Base-by-base conservation (phyloP, 352 stramenopile genomes). In the Sclerospora graminicola region DNA sequence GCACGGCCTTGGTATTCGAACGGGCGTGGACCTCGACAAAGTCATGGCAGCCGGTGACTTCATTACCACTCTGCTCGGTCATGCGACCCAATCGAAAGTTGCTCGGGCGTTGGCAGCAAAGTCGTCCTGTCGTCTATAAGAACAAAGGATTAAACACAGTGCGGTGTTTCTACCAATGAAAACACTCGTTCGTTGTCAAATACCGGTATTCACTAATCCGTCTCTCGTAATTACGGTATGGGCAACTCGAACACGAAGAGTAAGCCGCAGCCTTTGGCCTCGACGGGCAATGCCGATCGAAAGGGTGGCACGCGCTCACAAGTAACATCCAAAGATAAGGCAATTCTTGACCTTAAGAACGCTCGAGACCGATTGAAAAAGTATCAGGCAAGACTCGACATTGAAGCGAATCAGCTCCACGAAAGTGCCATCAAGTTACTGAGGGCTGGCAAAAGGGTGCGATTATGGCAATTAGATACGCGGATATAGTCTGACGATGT, bases 1-100 rank as follows among this genome's bases (percentile, higher is more conserved):
- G 24, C 63, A 98, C 39, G 94, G 94, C 9, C 67, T 98, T 31
- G 92, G 94, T 26, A 88, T 98, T 24, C 53, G 69, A n/a, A 98
- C 94, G 8, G 94, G 92, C 30, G 84, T 98, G 13, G 80, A 98
- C 62, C 50, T 98, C n/a, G 32, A 84, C 15, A 88, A 91, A 63
- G 61, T 98, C n/a, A 82, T 96, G 15, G 69, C 86, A 33, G 84
- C 80, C 14, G 84, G 90, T 11, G 63, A 83, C 1, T 97, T 91
- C 53, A 97, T 98, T 43, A 88, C 69, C 18, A 68, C 66, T 13
- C 45, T 94, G 20, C 58, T 97, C 6, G 75, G 74, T 5, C 69
- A 69, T 13, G 32, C 57, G 4, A 94, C 69, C n/a, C 81, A 73
- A 57, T 96, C 84, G n/a, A 96, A 95, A 51, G 86, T 89, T 15